Evolutionary conservation across 2,329 filamentous ascomycete species (phyloP).

Genomic region (Didymella segeticola): DNA sequence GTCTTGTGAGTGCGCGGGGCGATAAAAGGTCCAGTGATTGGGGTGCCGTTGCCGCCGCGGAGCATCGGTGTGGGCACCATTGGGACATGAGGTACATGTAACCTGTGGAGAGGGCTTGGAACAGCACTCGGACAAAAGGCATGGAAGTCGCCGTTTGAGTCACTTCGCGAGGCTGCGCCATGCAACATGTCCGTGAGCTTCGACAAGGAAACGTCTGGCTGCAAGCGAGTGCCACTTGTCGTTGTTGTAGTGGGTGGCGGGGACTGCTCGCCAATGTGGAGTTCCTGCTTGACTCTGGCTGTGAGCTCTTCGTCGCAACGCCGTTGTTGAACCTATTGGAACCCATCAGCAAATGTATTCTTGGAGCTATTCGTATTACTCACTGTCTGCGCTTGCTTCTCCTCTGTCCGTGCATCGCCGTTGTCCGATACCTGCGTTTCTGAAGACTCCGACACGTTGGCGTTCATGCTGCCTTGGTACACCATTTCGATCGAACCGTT

Average conservation of each 20-base stretch:
- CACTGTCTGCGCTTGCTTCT: neutral
- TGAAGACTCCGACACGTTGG: conserved; percentile 27
- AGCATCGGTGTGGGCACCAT: conserved; percentile 14
- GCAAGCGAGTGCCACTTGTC: conserved; percentile 12
- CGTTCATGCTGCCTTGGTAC: conserved; percentile 32
- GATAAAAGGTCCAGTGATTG: neutral
- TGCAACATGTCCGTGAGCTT: conserved; percentile 40
- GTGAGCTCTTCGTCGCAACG: conserved; percentile 17
- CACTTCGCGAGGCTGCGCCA: conserved; percentile 25
- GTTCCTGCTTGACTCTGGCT: conserved; percentile 28
- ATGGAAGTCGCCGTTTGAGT: conserved; percentile 27
- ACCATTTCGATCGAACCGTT: conserved; percentile 33
- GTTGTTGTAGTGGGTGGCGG: conserved; percentile 1
- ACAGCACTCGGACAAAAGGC: conserved; percentile 37
- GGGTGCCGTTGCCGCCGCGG: neutral
- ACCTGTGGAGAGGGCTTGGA: conserved; percentile 39
- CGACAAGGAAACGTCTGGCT: conserved; percentile 32
- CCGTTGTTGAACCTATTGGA: neutral
- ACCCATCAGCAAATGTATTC: neutral
- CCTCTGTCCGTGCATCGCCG: neutral
- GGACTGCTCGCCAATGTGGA: conserved; percentile 21
- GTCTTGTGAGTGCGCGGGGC: conserved; percentile 18
- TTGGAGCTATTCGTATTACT: neutral
- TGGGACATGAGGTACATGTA: conserved; percentile 11
- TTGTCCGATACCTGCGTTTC: conserved; percentile 15